Evolutionary conservation across 495 filamentous ascomycete genomes (phyloP).

Genomic region (Daldinia vernicosa): DNA sequence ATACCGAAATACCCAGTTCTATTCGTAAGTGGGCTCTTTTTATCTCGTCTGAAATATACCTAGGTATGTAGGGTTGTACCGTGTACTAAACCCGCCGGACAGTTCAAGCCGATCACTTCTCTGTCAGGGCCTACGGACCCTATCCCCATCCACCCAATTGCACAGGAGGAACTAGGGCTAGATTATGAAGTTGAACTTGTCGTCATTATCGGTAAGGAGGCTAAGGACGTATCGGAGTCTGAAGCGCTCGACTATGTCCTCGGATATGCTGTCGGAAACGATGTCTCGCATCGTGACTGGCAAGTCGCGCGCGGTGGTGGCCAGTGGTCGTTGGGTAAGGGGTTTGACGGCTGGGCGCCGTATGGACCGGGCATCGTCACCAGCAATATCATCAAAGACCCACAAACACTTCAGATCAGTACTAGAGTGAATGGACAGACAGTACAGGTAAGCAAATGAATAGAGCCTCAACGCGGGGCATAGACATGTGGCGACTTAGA

Average conservation of each 20-base stretch:
- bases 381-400: conserved; percentile 70
- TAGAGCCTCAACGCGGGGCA: background rate
- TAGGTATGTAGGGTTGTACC: no score
- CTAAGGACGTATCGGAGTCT: conserved; percentile 70
- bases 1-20: conserved; percentile 80
- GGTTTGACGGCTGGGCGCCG: conserved; percentile 91
- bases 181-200: conserved; percentile 92
- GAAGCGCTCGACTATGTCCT: conserved; percentile 78
- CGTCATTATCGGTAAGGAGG: conserved; percentile 76
- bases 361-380: conserved; percentile 83
- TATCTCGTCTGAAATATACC: background rate
- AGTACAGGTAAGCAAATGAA: conserved; percentile 59
- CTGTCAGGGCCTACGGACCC: conserved; percentile 74
- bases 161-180: conserved; percentile 65
- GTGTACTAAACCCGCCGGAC: conserved; percentile 5
- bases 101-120: conserved; percentile 82
- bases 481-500: background rate
- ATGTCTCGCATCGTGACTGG: conserved; percentile 86
- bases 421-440: conserved; percentile 76
- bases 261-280: conserved; percentile 84
- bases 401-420: conserved; percentile 70
- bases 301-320: conserved; percentile 80
- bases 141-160: conserved; percentile 69
- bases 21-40: conserved; percentile 61
- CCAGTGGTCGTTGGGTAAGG: conserved; percentile 85